These are phyloP conservation scores for Fusarium proliferatum DNA, from an alignment of 2,329 filamentous ascomycete genomes.

Conservation along the genomic window DNA sequence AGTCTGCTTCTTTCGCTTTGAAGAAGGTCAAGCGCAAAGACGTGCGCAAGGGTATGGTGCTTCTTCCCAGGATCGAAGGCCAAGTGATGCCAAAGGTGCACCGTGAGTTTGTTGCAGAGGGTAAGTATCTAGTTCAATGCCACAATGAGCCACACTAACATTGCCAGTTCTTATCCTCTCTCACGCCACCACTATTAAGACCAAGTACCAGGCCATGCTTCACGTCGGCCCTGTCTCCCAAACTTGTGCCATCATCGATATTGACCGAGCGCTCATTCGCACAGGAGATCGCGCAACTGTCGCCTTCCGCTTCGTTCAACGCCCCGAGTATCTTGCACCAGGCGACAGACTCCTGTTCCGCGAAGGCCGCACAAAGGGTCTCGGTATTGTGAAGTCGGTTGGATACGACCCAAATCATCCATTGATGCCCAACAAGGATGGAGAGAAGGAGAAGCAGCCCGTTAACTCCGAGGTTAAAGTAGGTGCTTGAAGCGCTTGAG, in stretches of 20 bases:
- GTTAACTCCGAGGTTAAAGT: conserved; percentile 39
- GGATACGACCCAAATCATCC: conserved; percentile 80
- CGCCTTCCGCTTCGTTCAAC: conserved; percentile 93
- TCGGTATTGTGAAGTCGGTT: conserved; percentile 92
- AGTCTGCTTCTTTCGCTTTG: conserved; percentile 91
- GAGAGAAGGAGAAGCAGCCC: conserved; percentile 35
- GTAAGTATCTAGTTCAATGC: conserved; percentile 52
- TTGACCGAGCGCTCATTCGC: conserved; percentile 94
- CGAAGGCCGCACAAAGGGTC: conserved; percentile 92
- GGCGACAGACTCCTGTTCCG: conserved; percentile 93
- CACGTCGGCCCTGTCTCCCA: conserved; percentile 95
- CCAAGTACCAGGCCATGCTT: conserved; percentile 97
- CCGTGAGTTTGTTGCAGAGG: conserved; percentile 82
- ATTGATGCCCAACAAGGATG: conserved; percentile 45
- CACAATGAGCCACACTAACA: conserved; percentile 8
- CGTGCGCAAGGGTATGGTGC: conserved; percentile 97
- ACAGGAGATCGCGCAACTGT: conserved; percentile 95
- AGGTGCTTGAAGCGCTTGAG: conserved; percentile 30
- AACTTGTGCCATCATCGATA: conserved; percentile 96
- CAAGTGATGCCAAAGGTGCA: conserved; percentile 77
- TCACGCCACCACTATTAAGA: conserved; percentile 96
- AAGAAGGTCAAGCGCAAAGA: conserved; percentile 90
- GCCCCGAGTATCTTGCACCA: conserved; percentile 89
- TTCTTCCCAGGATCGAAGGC: conserved; percentile 83
- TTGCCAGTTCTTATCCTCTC: conserved; percentile 85